A percentile compares a stretch with the other conserved stretches of the same genome.
Conservation (phyloP, 306 rosid species). For the Quercus aquifolioides region DNA sequence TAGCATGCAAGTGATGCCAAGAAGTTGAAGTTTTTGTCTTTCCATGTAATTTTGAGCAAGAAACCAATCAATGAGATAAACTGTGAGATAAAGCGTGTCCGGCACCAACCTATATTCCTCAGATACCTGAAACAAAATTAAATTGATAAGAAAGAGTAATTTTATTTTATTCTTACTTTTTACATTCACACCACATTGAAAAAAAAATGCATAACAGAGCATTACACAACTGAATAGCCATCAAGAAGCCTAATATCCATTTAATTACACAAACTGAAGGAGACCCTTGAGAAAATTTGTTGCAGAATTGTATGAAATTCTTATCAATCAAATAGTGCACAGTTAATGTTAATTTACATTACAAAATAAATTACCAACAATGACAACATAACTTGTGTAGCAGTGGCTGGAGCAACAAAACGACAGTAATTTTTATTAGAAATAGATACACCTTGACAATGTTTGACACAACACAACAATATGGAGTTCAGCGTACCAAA, state of each 20-base stretch:
- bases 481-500: not conserved
- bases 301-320: not conserved
- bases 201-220: too few relatives aligned
- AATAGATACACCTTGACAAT: not conserved
- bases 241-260: not conserved
- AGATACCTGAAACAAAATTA: constrained; percentile 62
- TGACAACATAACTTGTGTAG: not conserved
- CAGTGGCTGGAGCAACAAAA: not conserved
- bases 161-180: too few relatives aligned
- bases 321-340: not conserved
- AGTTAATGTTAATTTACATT: not conserved
- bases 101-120: constrained; percentile 78
- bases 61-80: constrained; percentile 80
- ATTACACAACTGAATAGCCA: not conserved
- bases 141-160: not conserved
- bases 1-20: constrained; percentile 95
- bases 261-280: not conserved
- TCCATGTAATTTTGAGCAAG: constrained; percentile 68
- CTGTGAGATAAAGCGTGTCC: constrained; percentile 80
- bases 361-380: not conserved
- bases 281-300: not conserved
- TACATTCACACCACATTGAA: too few relatives aligned
- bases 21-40: constrained; percentile 76
- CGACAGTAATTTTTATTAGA: not conserved
- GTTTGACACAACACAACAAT: not conserved